These are phyloP conservation scores for Leccinum solheimii DNA, from an alignment of 1,284 basidiomycete species.

Conservation along the genomic window DNA sequence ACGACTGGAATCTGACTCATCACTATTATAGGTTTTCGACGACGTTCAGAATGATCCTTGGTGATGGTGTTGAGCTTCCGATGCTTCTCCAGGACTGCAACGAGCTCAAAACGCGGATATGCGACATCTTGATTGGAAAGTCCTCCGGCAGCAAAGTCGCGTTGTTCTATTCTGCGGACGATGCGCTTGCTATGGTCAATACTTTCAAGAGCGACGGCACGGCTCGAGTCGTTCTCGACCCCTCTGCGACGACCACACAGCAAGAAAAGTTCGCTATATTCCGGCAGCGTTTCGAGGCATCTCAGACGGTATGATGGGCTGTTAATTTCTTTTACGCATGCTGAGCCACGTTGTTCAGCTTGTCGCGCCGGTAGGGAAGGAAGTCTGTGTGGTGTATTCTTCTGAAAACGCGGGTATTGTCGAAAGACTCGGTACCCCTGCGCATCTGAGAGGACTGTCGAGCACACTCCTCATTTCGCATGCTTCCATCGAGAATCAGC, in stretches of 20 bases:
- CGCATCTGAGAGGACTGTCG: constrained; percentile 35
- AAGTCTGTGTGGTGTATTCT: constrained; percentile 54
- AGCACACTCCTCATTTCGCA: constrained; percentile 37
- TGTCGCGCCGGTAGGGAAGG: constrained; percentile 47
- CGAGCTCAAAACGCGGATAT: constrained; percentile 31
- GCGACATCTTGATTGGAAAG: constrained; percentile 39
- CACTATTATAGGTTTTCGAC: constrained; percentile 19
- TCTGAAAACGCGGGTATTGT: constrained; percentile 44
- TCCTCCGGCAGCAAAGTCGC: constrained; percentile 46
- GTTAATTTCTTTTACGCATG: constrained; percentile 7
- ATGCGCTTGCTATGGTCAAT: constrained; percentile 47
- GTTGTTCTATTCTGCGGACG: constrained; percentile 50
- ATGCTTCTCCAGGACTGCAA: constrained; percentile 42
- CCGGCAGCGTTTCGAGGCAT: constrained; percentile 43
- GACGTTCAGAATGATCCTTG: constrained; percentile 34
- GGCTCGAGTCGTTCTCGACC: constrained; percentile 43
- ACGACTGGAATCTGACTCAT: constrained; percentile 5
- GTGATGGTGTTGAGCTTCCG: constrained; percentile 33
- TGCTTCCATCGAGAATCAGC: constrained; percentile 35
- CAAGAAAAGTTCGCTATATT: constrained; percentile 47
- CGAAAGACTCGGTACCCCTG: constrained; percentile 42
- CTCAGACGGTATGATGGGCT: constrained; percentile 48
- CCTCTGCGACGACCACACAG: constrained; percentile 41
- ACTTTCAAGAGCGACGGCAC: constrained; percentile 52
- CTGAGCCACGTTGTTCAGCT: constrained; percentile 43